Evolutionary conservation across 2,329 filamentous ascomycete species (phyloP), one percentile per base, ranked within the genome.

Genomic region (Microcera coccophila): DNA sequence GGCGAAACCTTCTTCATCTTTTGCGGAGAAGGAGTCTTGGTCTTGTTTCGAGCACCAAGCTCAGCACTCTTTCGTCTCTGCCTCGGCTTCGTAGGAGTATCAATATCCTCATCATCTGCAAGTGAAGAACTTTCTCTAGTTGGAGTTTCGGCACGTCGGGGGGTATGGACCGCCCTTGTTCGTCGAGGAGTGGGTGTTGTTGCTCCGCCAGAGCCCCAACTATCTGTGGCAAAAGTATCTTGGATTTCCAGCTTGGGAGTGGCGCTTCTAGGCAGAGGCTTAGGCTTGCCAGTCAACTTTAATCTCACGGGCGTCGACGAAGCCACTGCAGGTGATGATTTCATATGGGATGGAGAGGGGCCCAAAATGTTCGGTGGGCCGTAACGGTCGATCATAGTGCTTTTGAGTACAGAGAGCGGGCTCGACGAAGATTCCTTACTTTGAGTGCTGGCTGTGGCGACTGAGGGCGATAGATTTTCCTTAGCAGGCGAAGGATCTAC

Each of bases 201-300:
- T 18, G 47, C 52, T 1, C 50, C 39, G 8, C 40, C 40, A 1
- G 64, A 58, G 4, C 42, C 50, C 59, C 57, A 62, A 20, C 59
- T 65, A n/a, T 59, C 60, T 4, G 65, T 64, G 15, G 64, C 68
- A 50, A 65, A 74, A 8, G 72, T 73, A 43, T 76, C 72, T 38
- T 73, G 61, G 16, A 76, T 67, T 3, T 69, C 65, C n/a, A 69
- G 47, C 5, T 64, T 39, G 54, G 58, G 46, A 44, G 28, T 41
- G 4, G 18, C 18, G 16, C 16, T n/a, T 20, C 20, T 35, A n/a
- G 29, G 38, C 28, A 5, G 14, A 16, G 5, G 24, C 16, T 9
- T 20, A 19, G 52, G 42, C 29, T 52, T 49, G 3, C 56, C 60
- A 3, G 50, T 43, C 5, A 57, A 39, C 38, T 55, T 46, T 9